Conservation (phyloP, 2,329 filamentous ascomycete genomes). For the Incumbomyces delicatus region DNA sequence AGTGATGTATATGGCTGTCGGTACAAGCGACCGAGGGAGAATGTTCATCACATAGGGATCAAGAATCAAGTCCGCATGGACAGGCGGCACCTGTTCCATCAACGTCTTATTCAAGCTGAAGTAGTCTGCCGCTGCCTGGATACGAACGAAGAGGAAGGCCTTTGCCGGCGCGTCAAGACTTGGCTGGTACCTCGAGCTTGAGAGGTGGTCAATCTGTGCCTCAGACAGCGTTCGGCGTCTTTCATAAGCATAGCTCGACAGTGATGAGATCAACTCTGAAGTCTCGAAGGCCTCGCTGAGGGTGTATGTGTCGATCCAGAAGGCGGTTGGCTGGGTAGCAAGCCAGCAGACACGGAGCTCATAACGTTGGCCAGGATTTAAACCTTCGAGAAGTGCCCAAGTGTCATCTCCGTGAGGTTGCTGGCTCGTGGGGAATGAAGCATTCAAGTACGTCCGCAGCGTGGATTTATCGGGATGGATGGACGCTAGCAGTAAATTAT, state of each 20-base stretch:
- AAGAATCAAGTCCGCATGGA: conserved; percentile 70
- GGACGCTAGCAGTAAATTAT: conserved; percentile 53
- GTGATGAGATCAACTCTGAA: conserved; percentile 53
- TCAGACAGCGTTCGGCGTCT: conserved; percentile 30
- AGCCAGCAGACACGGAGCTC: conserved; percentile 91
- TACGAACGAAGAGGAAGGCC: conserved; percentile 58
- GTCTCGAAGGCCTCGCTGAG: conserved; percentile 52
- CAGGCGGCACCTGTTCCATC: conserved; percentile 65
- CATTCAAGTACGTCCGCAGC: conserved; percentile 55
- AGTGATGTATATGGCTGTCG: conserved; percentile 60
- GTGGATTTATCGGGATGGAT: conserved; percentile 50
- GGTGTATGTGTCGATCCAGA: conserved; percentile 58
- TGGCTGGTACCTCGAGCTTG: conserved; percentile 6
- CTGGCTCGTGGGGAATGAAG: conserved; percentile 54
- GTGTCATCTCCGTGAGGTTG: conserved; percentile 51
- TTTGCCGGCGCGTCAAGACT: conserved; percentile 1
- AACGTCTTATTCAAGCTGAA: conserved; percentile 63
- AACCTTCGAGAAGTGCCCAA: conserved; percentile 67
- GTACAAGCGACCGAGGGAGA: conserved; percentile 65
- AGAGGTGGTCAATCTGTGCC: conserved; percentile 11
- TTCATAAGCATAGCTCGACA: conserved; percentile 52
- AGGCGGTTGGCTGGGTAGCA: conserved; percentile 79
- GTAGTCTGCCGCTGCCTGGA: conserved; percentile 74
- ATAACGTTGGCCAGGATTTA: conserved; percentile 67
- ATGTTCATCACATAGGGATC: conserved; percentile 76